phyloP scores from a whole-genome alignment of 164 flowering plant species.

The Hamamelis virginiana region DNA sequence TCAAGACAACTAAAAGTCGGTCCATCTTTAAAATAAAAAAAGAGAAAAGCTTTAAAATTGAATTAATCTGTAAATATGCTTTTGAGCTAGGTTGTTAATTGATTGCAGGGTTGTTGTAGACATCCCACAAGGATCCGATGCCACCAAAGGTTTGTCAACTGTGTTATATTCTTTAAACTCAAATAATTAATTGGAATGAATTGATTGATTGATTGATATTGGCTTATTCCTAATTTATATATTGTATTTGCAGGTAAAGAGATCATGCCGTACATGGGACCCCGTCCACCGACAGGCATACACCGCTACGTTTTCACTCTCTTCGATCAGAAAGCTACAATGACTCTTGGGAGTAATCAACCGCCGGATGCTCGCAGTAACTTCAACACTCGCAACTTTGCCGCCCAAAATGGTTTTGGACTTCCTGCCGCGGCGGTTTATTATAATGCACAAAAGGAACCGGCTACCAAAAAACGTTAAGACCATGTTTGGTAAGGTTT shows the following conservation, averaged over 20 bases:
- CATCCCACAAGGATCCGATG: slow-evolving; percentile 24
- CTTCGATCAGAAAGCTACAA: slow-evolving; percentile 28
- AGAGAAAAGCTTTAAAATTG: too few relatives aligned
- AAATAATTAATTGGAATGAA: too few relatives aligned
- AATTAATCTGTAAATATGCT: too few relatives aligned
- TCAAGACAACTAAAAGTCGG: too few relatives aligned
- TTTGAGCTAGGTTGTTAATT: not conserved
- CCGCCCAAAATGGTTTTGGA: slow-evolving; percentile 15
- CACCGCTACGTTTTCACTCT: slow-evolving; percentile 40
- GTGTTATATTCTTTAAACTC: too few relatives aligned
- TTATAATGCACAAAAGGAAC: slow-evolving; percentile 35
- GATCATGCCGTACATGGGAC: slow-evolving; percentile 44
- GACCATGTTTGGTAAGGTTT: too few relatives aligned
- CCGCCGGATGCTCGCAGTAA: slow-evolving; percentile 12
- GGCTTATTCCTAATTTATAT: too few relatives aligned
- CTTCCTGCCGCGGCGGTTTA: slow-evolving; percentile 31
- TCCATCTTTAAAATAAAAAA: too few relatives aligned
- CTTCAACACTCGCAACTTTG: slow-evolving; percentile 26
- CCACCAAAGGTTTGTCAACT: slow-evolving; percentile 18
- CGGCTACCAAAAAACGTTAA: slow-evolving; percentile 4
- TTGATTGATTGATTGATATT: too few relatives aligned
- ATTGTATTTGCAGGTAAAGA: slow-evolving; percentile 31
- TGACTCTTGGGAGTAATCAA: not conserved
- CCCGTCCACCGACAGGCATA: slow-evolving; percentile 44
- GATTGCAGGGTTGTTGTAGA: slow-evolving; percentile 25